Conservation (phyloP, 1,284 basidiomycete genomes). For the Waitea zeae region DNA sequence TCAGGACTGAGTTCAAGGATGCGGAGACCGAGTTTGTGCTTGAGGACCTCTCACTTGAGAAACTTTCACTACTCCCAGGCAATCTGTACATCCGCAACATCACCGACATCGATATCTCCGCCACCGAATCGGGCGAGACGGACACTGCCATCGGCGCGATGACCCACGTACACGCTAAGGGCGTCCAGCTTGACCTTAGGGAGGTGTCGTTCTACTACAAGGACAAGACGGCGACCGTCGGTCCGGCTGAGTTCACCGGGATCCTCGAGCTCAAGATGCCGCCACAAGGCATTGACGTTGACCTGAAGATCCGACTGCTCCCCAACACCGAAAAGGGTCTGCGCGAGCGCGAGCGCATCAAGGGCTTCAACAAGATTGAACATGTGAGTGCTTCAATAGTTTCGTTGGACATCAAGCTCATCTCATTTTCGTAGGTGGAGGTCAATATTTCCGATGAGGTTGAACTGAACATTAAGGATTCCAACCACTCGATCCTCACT, state of each 20-base stretch:
- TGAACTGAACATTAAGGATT: constrained; percentile 30
- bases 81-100: constrained; percentile 56
- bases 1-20: constrained; percentile 51
- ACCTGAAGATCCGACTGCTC: constrained; percentile 43
- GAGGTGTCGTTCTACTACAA: constrained; percentile 58
- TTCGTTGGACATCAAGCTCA: background rate
- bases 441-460: constrained; percentile 35
- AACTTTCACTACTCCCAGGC: constrained; percentile 43
- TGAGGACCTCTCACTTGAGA: constrained; percentile 51
- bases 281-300: constrained; percentile 44
- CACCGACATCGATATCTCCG: constrained; percentile 49
- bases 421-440: constrained; percentile 7
- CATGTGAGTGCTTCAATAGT: constrained; percentile 12
- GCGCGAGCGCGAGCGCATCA: constrained; percentile 21
- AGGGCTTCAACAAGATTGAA: constrained; percentile 39
- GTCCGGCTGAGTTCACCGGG: constrained; percentile 38
- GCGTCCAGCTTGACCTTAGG: constrained; percentile 36
- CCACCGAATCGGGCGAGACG: constrained; percentile 18
- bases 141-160: constrained; percentile 36
- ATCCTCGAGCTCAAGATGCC: constrained; percentile 42
- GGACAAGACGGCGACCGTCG: constrained; percentile 33
- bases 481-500: constrained; percentile 41
- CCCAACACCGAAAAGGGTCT: constrained; percentile 25
- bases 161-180: constrained; percentile 44
- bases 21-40: constrained; percentile 48